Evolutionary conservation across 192 early-diverging fungal species (phyloP), one percentile per base, ranked within the genome.

Genomic region (Chytriomyces sp.): DNA sequence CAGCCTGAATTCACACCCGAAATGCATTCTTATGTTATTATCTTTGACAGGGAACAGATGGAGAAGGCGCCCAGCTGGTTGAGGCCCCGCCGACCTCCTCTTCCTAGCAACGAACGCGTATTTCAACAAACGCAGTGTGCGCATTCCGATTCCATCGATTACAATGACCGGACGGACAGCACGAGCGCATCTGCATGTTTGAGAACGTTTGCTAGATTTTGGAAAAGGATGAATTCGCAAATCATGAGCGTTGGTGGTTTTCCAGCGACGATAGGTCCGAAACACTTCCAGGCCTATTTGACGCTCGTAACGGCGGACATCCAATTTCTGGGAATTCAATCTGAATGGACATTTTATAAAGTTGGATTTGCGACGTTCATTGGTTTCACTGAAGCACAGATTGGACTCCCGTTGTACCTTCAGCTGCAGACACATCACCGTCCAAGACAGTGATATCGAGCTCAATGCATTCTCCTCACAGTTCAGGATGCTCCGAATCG

Each of bases 171-270:
- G 39, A 59, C 19, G 64, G 55, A 6, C 34, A 58, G 3, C 8
- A 37, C 22, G 65, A 75, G 22, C 53, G 74, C 10, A 33, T 66
- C 4, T 79, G 77, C 58, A 22, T 58, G 4, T 79, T 79, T 66
- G 61, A 73, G 37, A 75, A 79, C 67, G 54, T 79, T 30, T 79
- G 77, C 58, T 79, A 79, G 34, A 53, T 72, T 38, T 3, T 28
- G 1, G 33, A 31, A 4, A 30, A 4, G 33, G 41, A 55, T 1
- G 49, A 72, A 36, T 79, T 54, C 56, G 26, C 32, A 22, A 59
- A 70, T 37, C 36, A 59, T 70, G 68, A 59, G 56, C 19, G 41
- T 65, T 19, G 3, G 14, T 49, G 14, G 14, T 2, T 22, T 49
- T 0, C 44, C 2, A 2, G 44, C 14, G 14, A 22, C 44, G 44